Evolutionary conservation across 257 asterid species (phyloP).

Genomic region (Penstemon barbatus): DNA sequence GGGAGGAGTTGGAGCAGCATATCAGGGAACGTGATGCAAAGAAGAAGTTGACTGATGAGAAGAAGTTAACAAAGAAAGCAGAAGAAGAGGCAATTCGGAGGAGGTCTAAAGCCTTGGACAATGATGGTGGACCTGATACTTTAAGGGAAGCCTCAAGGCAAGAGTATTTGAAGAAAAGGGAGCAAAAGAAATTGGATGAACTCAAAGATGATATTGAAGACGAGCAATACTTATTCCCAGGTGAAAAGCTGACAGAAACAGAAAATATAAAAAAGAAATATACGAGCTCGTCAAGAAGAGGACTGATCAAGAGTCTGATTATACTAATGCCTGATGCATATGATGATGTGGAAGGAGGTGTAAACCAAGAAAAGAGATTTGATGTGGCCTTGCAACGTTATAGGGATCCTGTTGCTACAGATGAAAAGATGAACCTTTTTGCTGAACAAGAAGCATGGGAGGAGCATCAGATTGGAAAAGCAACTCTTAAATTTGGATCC

Average conservation of each 20-base stretch:
- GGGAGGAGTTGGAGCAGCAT: constrained; percentile 73
- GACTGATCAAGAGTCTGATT: constrained; percentile 51
- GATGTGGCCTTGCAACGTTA: constrained; percentile 46
- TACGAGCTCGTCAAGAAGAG: constrained; percentile 83
- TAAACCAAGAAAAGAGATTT: constrained; percentile 49
- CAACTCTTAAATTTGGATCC: constrained; percentile 77
- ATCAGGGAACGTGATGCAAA: constrained; percentile 82
- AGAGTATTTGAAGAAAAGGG: constrained; percentile 44
- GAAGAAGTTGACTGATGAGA: constrained; percentile 58
- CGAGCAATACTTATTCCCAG: constrained; percentile 80
- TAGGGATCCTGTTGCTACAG: constrained; percentile 60
- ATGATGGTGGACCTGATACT: constrained; percentile 57
- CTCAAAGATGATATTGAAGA: constrained; percentile 91
- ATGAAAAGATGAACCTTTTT: constrained; percentile 89
- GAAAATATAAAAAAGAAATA: constrained; percentile 80
- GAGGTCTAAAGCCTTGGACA: constrained; percentile 69
- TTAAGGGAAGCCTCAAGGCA: constrained; percentile 55
- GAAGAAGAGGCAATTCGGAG: constrained; percentile 87
- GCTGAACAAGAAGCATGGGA: constrained; percentile 99
- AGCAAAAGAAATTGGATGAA: constrained; percentile 82
- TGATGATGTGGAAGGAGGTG: constrained; percentile 43
- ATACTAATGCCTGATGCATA: constrained; percentile 58
- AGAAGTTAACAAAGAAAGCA: constrained; percentile 62
- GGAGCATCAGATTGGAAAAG: constrained; percentile 94
- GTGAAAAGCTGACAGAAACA: constrained; percentile 66